These are phyloP conservation scores for Wickerhamiella sergipiensis DNA, from an alignment of 805 yeast genomes.

Conservation along the genomic window DNA sequence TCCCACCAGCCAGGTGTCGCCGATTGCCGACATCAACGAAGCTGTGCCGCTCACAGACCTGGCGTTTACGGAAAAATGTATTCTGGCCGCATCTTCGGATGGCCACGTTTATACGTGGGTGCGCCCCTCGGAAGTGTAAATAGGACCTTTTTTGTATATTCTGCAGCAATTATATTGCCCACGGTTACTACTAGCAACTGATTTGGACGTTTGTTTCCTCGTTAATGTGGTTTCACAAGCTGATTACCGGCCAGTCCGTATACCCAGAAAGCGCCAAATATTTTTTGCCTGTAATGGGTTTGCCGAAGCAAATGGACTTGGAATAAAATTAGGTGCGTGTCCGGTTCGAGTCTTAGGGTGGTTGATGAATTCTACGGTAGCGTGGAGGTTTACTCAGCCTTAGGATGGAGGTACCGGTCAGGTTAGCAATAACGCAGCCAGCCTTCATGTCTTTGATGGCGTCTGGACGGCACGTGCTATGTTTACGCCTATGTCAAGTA, in stretches of 20 bases:
- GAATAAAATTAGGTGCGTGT: slow-evolving; percentile 17
- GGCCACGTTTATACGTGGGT: slow-evolving; percentile 25
- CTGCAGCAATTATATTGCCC: too few relatives aligned
- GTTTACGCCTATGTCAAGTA: slow-evolving; percentile 3
- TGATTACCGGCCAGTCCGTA: background rate
- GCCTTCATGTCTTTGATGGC: slow-evolving; percentile 20
- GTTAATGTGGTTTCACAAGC: too few relatives aligned
- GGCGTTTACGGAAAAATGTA: slow-evolving; percentile 12
- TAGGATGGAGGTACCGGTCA: slow-evolving; percentile 21
- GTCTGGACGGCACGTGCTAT: slow-evolving; percentile 21
- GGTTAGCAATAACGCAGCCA: slow-evolving; percentile 24
- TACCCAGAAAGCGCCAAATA: background rate
- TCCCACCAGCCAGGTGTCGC: slow-evolving; percentile 19
- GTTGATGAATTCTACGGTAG: slow-evolving; percentile 15
- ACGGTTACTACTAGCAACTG: too few relatives aligned
- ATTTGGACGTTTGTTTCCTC: too few relatives aligned
- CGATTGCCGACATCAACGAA: slow-evolving; percentile 17
- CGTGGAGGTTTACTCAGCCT: slow-evolving; percentile 12
- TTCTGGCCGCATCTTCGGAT: slow-evolving; percentile 21
- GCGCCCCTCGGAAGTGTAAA: background rate
- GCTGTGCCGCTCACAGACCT: slow-evolving; percentile 20
- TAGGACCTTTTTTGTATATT: background rate
- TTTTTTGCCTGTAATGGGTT: slow-evolving; percentile 3
- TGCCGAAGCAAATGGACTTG: slow-evolving; percentile 8
- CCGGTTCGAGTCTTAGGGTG: slow-evolving; percentile 24